Base-by-base conservation (phyloP, 2,329 filamentous ascomycete genomes). In the Sordariomycetes sp. region DNA sequence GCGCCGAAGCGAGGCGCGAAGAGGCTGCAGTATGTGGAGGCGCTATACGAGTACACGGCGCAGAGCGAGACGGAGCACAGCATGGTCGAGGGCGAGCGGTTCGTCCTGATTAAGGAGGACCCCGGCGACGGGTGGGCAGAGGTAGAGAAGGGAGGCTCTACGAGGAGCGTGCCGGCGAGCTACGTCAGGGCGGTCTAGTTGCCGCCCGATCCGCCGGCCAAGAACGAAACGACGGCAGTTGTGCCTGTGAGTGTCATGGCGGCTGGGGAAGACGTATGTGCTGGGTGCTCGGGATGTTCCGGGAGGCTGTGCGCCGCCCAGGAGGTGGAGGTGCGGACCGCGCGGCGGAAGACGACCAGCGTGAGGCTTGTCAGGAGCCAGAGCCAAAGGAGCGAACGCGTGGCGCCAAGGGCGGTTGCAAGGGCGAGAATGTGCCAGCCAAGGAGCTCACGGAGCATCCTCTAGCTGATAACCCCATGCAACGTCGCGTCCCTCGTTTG, bases 91-190 rank as follows among this genome's bases (percentile, higher is more conserved):
- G 94, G 94, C 1, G 94, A 99, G 71, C 81, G 85, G 55, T 95
- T 99, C 65, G 90, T 99, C 45, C 76, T 99, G 35, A 84, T 96
- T 60, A 90, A 85, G 65, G 85, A 89, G 58, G 92, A 97, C 67
- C 80, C 85, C 0, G 94, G 94, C 1, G 94, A 97, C 73, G 94
- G 94, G 0, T 99, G 94, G 94, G 89, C 86, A 32, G 94, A 97
- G 73, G 94, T 99, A 20, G 94, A 97, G 74, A 90, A 89, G 70
- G 90, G 89, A 20, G 91, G 91, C 1, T 76, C 84, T 48, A 89
- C 85, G 54, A 91, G 85, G 67, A 96, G 90, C 68, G 94, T 99
- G 57, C 94, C 94, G 52, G 91, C 91, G 42, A 95, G 90, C 69
- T 99, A 97, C 74, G 81, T 97, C 59, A 87, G 90, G 71, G 81